These are phyloP conservation scores for Coemansia sp. DNA, from an alignment of 192 early-diverging fungal genomes.

Conservation along the genomic window DNA sequence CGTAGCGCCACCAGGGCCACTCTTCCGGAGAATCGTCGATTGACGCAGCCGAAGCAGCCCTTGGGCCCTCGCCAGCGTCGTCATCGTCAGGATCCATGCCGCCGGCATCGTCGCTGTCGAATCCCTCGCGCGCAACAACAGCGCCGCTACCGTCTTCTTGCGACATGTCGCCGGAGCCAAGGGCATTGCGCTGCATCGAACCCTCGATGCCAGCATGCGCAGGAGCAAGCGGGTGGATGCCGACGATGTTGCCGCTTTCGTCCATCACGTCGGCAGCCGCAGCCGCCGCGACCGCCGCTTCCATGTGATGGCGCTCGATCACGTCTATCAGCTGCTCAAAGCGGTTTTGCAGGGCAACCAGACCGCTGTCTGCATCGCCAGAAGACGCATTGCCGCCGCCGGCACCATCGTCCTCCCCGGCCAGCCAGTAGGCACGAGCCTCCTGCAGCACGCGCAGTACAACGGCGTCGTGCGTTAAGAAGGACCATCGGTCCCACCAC, in stretches of 20 bases:
- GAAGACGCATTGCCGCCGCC: neutral
- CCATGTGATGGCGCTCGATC: conserved; percentile 17
- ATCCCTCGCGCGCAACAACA: neutral
- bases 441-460: conserved; percentile 47
- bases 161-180: neutral
- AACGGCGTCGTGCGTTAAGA: conserved; percentile 36
- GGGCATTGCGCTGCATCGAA: neutral
- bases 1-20: conserved; percentile 51
- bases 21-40: conserved; percentile 16
- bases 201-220: conserved; percentile 6
- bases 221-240: conserved; percentile 30
- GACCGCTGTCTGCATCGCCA: conserved; percentile 3
- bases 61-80: neutral
- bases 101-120: conserved; percentile 9
- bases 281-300: conserved; percentile 7
- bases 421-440: conserved; percentile 43
- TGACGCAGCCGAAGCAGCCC: neutral
- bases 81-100: no score
- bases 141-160: neutral
- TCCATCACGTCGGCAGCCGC: conserved; percentile 1
- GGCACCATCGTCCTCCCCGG: neutral
- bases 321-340: conserved; percentile 30
- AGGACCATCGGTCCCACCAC: conserved; percentile 51
- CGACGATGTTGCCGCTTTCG: conserved; percentile 19
- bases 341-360: conserved; percentile 18